Evolutionary conservation across 2,329 filamentous ascomycete species (phyloP).

Genomic region (Cytospora chrysosperma): DNA sequence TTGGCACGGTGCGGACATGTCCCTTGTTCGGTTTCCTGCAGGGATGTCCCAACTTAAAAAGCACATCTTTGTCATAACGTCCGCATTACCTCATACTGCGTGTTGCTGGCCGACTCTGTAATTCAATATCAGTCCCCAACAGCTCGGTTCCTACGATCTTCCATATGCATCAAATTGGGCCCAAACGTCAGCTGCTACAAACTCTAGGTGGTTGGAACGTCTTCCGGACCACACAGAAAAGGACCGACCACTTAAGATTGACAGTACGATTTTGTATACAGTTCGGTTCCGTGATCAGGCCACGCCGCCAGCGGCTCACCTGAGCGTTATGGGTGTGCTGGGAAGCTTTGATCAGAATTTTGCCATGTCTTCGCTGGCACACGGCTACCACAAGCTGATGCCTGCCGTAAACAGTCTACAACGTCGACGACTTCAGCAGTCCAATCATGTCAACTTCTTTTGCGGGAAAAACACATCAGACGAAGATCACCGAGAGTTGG

Average conservation of each 20-base stretch:
- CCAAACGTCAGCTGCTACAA: conserved; percentile 6
- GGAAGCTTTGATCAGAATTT: conserved; percentile 1
- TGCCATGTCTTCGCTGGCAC: background rate
- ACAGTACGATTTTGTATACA: background rate
- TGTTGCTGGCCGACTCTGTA: conserved; percentile 13
- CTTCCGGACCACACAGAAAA: conserved; percentile 6
- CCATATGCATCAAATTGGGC: conserved; percentile 10
- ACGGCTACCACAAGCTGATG: conserved; percentile 10
- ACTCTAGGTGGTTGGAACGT: conserved; percentile 12
- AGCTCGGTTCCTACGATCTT: conserved; percentile 14
- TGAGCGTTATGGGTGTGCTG: background rate
- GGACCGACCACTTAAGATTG: conserved; percentile 4
- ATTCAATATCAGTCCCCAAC: conserved; percentile 7
- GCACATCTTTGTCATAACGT: conserved; percentile 21
- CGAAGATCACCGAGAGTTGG: background rate
- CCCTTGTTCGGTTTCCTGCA: conserved; percentile 13
- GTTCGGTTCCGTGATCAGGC: conserved; percentile 7
- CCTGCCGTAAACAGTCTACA: conserved; percentile 13
- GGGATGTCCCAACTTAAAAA: conserved; percentile 14
- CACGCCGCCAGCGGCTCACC: conserved; percentile 13
- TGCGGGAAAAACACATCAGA: background rate
- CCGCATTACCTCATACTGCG: conserved; percentile 18
- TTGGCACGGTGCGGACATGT: conserved; percentile 4
- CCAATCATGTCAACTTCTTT: background rate
- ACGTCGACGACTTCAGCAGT: conserved; percentile 4